Evolutionary conservation across 2,329 filamentous ascomycete genomes (phyloP), one percentile per base, ranked within the genome.

Genomic region (Didymella segeticola): DNA sequence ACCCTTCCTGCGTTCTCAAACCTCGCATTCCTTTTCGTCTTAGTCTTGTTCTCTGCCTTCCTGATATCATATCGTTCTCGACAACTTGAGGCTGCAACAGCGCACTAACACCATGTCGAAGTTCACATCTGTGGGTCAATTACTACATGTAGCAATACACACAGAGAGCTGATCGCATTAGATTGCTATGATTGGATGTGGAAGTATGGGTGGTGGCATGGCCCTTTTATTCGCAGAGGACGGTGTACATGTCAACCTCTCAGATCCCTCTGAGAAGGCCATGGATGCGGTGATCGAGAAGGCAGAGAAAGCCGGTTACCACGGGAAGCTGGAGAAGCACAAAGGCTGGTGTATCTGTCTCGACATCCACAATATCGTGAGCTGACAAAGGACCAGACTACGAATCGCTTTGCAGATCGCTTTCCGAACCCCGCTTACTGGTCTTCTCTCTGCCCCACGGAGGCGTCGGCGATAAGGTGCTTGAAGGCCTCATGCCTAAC

Each of bases 201-300:
- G 83, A 4, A 81, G 78, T 61, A 87, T 86, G 82, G 85, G 84
- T n/a, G 80, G 79, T 4, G 82, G 80, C 52, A 83, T 87, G 79
- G 78, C 82, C 9, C 72, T 87, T 12, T 76, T 86, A 4, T 82
- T 86, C 55, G 83, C 83, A 14, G 84, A 87, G 59, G 75, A 82
- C 38, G 82, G 79, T 26, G 72, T 83, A 25, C 71, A 81, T 19
- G 80, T 87, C n/a, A 80, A 77, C 10, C 77, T 86, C 12, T 79
- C 79, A 47, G 84, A 86, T 60, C 81, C 82, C 0, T 79, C 76
- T 25, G 74, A 80, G 42, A 65, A 80, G 19, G 78, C 77, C 48
- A 80, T 84, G 71, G 75, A 82, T 45, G 69, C 64, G 48, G 73
- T 77, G 57, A 69, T 79, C 37, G 61, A 72, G 26, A 70, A 75